These are phyloP conservation scores for Malassezia pachydermatis DNA, from an alignment of 1,284 basidiomycete species.

Conservation along the genomic window DNA sequence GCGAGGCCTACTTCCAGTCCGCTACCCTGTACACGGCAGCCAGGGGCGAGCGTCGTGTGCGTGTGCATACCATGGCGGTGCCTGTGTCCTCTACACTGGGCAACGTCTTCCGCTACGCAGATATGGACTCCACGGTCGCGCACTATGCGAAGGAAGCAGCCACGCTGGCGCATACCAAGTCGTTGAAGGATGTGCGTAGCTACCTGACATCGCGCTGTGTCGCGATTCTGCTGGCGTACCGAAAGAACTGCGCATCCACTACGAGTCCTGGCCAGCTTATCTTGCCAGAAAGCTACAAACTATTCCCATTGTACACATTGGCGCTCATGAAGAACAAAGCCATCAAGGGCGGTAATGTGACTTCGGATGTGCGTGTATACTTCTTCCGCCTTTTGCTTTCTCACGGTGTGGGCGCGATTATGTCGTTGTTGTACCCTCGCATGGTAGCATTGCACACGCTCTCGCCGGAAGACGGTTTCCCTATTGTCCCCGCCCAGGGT, in stretches of 20 bases:
- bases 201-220: constrained; percentile 75
- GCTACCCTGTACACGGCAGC: constrained; percentile 78
- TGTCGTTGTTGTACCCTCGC: constrained; percentile 78
- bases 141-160: constrained; percentile 61
- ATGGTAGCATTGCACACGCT: constrained; percentile 82
- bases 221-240: constrained; percentile 72
- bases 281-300: constrained; percentile 84
- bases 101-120: constrained; percentile 84
- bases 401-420: constrained; percentile 60
- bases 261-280: constrained; percentile 75
- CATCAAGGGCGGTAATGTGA: constrained; percentile 74
- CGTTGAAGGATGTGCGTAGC: constrained; percentile 68
- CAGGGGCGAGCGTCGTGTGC: constrained; percentile 69
- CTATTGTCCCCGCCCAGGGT: constrained; percentile 45
- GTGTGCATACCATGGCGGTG: constrained; percentile 73
- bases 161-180: constrained; percentile 66
- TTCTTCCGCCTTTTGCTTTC: constrained; percentile 67
- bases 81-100: constrained; percentile 72
- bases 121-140: constrained; percentile 73
- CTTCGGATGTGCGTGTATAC: constrained; percentile 83
- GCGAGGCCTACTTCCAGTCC: constrained; percentile 75
- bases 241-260: constrained; percentile 77
- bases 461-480: constrained; percentile 62
- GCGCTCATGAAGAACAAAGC: constrained; percentile 82
- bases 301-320: constrained; percentile 72